phyloP scores from a whole-genome alignment of 176 grass and related monocot genomes.

The Rhynchospora pubera region DNA sequence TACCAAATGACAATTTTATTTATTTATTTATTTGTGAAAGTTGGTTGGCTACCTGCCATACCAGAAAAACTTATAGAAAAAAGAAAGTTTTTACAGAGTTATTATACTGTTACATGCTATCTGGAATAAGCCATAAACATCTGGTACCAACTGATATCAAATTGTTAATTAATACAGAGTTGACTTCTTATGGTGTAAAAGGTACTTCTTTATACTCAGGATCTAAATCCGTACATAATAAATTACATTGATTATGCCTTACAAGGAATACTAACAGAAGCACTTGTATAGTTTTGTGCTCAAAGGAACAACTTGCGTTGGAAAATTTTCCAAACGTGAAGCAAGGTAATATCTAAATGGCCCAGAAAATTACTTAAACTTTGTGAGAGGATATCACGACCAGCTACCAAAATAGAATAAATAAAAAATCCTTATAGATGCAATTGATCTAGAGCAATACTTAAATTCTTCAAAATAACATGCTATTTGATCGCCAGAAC shows the following conservation, averaged over 20 bases:
- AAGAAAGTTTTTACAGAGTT: too few species aligned
- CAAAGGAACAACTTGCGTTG: background rate
- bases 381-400: background rate
- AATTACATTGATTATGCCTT: background rate
- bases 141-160: too few species aligned
- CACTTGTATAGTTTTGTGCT: background rate
- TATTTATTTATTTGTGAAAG: too few species aligned
- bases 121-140: too few species aligned
- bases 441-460: background rate
- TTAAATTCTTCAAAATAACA: background rate
- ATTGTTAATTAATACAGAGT: background rate
- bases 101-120: too few species aligned
- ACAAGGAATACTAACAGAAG: background rate
- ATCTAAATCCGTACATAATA: background rate
- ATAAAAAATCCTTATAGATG: background rate
- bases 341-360: background rate
- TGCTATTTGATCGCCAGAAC: background rate
- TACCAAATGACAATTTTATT: background rate
- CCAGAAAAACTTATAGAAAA: too few species aligned
- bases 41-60: too few species aligned
- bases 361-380: background rate
- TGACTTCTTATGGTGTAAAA: slow-evolving; percentile 10
- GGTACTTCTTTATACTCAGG: background rate
- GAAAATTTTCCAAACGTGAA: background rate
- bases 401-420: background rate